These are phyloP conservation scores for Metschnikowia cubensis DNA, from an alignment of 805 yeast species.

Conservation along the genomic window DNA sequence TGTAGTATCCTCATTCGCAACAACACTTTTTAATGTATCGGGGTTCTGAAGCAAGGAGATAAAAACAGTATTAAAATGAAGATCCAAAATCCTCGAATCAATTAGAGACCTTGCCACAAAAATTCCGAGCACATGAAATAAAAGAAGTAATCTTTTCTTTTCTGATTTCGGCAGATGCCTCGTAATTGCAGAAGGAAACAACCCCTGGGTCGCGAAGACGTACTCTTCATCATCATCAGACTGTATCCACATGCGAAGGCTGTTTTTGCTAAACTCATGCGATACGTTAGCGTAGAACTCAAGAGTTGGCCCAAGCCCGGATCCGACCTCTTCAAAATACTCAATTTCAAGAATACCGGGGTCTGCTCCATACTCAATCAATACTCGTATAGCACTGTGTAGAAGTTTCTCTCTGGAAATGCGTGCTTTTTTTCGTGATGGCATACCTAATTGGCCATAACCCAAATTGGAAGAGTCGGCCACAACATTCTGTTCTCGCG, in stretches of 20 bases:
- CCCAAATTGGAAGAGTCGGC: constrained; percentile 16
- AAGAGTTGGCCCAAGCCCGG: constrained; percentile 93
- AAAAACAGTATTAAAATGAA: constrained; percentile 68
- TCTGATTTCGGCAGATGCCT: constrained; percentile 29
- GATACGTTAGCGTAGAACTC: constrained; percentile 87
- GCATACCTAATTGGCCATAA: constrained; percentile 57
- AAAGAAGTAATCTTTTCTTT: constrained; percentile 36
- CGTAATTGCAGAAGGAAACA: constrained; percentile 70
- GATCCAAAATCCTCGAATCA: constrained; percentile 85
- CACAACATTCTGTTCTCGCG: constrained; percentile 11
- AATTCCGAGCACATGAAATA: constrained; percentile 69
- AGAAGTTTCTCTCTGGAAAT: constrained; percentile 67
- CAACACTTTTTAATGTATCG: neutral
- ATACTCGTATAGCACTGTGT: constrained; percentile 72
- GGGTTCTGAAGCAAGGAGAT: constrained; percentile 52
- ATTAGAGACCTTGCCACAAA: constrained; percentile 83
- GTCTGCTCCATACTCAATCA: constrained; percentile 71
- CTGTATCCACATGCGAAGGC: constrained; percentile 65
- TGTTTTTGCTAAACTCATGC: constrained; percentile 58
- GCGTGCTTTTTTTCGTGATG: constrained; percentile 74
- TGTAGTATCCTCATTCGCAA: constrained; percentile 1
- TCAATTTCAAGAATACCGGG: constrained; percentile 84
- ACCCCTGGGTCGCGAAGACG: constrained; percentile 46
- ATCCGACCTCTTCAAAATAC: constrained; percentile 87
- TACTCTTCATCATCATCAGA: constrained; percentile 30